Conservation (phyloP, 768 basidiomycete genomes). For the Boletus speciosus region DNA sequence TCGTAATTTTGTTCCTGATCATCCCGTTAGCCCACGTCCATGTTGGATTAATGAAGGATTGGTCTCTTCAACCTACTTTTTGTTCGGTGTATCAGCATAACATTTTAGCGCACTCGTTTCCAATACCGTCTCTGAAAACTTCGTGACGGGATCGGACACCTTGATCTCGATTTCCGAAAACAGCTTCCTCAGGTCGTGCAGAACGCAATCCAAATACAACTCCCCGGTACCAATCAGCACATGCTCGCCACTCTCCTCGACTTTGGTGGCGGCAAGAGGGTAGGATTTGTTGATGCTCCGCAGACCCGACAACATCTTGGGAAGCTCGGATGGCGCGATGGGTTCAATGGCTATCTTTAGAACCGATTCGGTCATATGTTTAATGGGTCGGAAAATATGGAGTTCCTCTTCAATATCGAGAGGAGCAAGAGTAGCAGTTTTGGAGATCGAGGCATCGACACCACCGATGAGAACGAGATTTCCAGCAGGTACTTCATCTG, state of each 20-base stretch:
- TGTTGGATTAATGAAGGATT: slow-evolving; percentile 1
- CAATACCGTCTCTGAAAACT: slow-evolving; percentile 96
- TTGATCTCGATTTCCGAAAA: slow-evolving; percentile 99
- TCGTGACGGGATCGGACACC: slow-evolving; percentile 97
- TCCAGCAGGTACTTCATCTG: slow-evolving; percentile 85
- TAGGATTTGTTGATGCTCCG: slow-evolving; percentile 98
- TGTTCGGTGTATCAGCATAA: slow-evolving; percentile 99
- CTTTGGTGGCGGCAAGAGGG: slow-evolving; percentile 90
- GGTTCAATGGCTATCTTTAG: slow-evolving; percentile 98
- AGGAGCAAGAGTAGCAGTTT: slow-evolving; percentile 85
- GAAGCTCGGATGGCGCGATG: slow-evolving; percentile 93
- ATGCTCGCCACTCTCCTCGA: slow-evolving; percentile 98
- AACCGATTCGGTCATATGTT: slow-evolving; percentile 95
- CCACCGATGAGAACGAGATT: slow-evolving; percentile 92
- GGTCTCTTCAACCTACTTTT: slow-evolving; percentile 61
- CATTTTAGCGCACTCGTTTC: slow-evolving; percentile 98
- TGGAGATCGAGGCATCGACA: slow-evolving; percentile 90
- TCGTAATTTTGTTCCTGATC: slow-evolving; percentile 90
- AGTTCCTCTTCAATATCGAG: slow-evolving; percentile 78
- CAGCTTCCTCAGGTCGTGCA: slow-evolving; percentile 89
- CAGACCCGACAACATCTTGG: slow-evolving; percentile 97
- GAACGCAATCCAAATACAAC: slow-evolving; percentile 91
- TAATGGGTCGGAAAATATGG: slow-evolving; percentile 93
- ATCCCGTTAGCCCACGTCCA: slow-evolving; percentile 12
- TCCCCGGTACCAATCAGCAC: slow-evolving; percentile 97